Base-by-base conservation (phyloP, 805 yeast genomes). In the Candida caryicola region DNA sequence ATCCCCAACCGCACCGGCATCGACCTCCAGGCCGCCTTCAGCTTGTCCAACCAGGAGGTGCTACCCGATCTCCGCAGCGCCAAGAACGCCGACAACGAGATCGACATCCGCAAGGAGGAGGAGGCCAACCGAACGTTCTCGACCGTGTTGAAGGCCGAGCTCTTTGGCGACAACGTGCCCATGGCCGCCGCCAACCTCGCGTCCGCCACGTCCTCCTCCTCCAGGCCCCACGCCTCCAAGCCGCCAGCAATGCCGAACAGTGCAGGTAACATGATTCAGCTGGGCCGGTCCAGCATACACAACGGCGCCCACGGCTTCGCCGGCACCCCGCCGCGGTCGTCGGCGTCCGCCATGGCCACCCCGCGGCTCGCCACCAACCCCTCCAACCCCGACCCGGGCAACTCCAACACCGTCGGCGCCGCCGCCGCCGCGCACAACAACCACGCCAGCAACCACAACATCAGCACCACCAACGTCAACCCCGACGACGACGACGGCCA, bases 71-170 rank as follows among this genome's bases (percentile, higher is more conserved):
- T 62, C 25, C 44, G 65, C 25, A 50, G 55, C 35, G 29, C 60
- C 57, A 32, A 52, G 52, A 23, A 41, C 42, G 55, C 64, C 5
- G 80, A 75, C 36, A 74, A 73, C 47, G 95, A 85, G 50, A 64
- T 83, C 16, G 93, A 85, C 45, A 66, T 71, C 27, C 74, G 81
- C 46, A 72, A 79, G 46, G 87, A 81, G 53, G 83, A 82, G 49
- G 95, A 86, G 53, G 96, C 96, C 4, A 86, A 86, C 56, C 69
- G 84, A 46, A 86, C 95, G 0, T 93, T 90, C 60, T 82, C 90
- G 39, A 80, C 91, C 0, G 85, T 93, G 2, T 65, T 93, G 33
- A 84, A 85, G 50, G 85, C 95, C 23, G 99, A 93, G 59, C 64
- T 93, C 25, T 93, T 93, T 68, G 98, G 97, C 12, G 93, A 84